Evolutionary conservation across 2,329 filamentous ascomycete genomes (phyloP), one percentile per base, ranked within the genome.

Genomic region (Pseudogymnoascus sp.): DNA sequence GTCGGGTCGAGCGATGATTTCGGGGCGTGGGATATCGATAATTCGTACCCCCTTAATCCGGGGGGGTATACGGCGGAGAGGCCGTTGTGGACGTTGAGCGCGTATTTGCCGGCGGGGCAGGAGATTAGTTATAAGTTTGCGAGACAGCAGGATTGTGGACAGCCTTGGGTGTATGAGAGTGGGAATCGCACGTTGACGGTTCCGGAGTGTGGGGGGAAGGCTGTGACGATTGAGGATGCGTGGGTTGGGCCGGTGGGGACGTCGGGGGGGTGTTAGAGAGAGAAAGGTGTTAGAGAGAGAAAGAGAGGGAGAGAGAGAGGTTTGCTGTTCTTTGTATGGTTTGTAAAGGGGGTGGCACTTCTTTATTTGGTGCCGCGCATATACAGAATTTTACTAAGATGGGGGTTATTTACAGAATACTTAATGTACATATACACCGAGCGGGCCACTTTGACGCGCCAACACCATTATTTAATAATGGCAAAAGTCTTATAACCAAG

Each of bases 1-100:
- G 79, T 82, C 0, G 89, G 89, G 18, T 84, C 81, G 63, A 79
- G 81, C 59, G 68, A 77, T 1, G 76, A 81, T 36, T 81, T 91
- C 11, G 88, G 88, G 11, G 78, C 71, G 69, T 91, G 88, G 88
- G 77, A 85, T 67, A 77, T 81, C 0, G 70, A 66, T 61, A 76
- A 75, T 31, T 87, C 82, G 0, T 69, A 88, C 4, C 69, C 82
- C 0, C 77, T 91, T 23, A 82, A 79, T 59, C 82, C 87, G 4
- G 77, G 75, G 12, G 70, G 77, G 11, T 91, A 90, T 71, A 85
- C 78, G 0, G 50, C 67, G 0, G 68, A 75, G 3, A 71, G 78
- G 36, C 79, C 79, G 4, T 50, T 81, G 4, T 83, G 81, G 81
- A 73, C 70, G n/a, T 73, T 71, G 0, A 75, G 72, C 10, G 69